Evolutionary conservation across 2,329 filamentous ascomycete species (phyloP).

Genomic region (Fusarium sambucinum): DNA sequence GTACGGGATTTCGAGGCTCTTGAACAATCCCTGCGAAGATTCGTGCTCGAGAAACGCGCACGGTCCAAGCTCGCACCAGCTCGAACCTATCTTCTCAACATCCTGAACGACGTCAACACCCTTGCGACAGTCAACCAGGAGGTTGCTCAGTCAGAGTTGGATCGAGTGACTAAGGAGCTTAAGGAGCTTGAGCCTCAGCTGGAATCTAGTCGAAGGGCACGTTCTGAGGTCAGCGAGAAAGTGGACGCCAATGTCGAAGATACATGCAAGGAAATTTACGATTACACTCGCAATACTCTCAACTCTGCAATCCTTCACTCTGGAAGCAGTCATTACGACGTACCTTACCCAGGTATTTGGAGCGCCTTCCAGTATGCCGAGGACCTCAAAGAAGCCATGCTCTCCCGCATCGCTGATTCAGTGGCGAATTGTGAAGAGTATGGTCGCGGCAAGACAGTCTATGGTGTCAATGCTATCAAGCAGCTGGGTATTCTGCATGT

Average conservation of each 20-base stretch:
- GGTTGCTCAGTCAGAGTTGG: slow-evolving; percentile 85
- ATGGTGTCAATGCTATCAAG: slow-evolving; percentile 88
- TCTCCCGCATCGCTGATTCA: slow-evolving; percentile 84
- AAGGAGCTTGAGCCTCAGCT: slow-evolving; percentile 85
- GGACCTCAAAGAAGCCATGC: slow-evolving; percentile 90
- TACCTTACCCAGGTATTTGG: slow-evolving; percentile 88
- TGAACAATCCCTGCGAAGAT: slow-evolving; percentile 88
- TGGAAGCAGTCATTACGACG: slow-evolving; percentile 81
- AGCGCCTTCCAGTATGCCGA: slow-evolving; percentile 92
- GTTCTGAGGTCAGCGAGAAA: slow-evolving; percentile 81
- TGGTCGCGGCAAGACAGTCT: slow-evolving; percentile 80
- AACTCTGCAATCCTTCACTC: slow-evolving; percentile 80
- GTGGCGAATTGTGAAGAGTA: slow-evolving; percentile 86
- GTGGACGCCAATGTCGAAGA: slow-evolving; percentile 86
- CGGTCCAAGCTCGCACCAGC: slow-evolving; percentile 95
- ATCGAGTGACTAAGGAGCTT: slow-evolving; percentile 84
- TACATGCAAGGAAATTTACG: slow-evolving; percentile 87
- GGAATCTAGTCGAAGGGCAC: slow-evolving; percentile 84
- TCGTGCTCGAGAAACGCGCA: slow-evolving; percentile 95
- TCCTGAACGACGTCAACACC: slow-evolving; percentile 86
- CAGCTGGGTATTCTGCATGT: slow-evolving; percentile 89
- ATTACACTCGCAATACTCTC: slow-evolving; percentile 81
- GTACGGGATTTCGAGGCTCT: slow-evolving; percentile 89
- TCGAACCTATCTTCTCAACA: slow-evolving; percentile 93
- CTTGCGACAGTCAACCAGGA: slow-evolving; percentile 89